These are phyloP conservation scores for Halophytophthora polymorphica DNA, from an alignment of 352 stramenopile species.

Conservation along the genomic window DNA sequence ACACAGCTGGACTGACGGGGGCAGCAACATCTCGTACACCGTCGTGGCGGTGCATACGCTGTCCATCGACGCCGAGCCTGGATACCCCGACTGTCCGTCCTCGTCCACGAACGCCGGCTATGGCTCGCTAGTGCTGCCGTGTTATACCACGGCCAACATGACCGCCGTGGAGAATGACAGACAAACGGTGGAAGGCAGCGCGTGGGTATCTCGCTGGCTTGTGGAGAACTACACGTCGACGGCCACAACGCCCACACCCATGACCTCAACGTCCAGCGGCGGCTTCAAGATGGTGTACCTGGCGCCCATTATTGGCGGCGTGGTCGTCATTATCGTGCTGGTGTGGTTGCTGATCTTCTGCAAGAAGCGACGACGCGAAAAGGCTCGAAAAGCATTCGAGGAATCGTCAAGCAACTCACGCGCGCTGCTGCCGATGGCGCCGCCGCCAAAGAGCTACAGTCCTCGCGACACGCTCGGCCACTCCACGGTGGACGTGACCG, in stretches of 20 bases:
- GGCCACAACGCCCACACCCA: background rate
- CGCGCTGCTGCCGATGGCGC: background rate
- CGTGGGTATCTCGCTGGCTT: conserved; percentile 19
- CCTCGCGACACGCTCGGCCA: background rate
- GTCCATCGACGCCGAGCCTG: conserved; percentile 3
- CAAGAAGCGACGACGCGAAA: conserved; percentile 11
- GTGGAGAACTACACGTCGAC: conserved; percentile 2
- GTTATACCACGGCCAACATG: conserved; percentile 5
- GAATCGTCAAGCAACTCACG: conserved; percentile 6
- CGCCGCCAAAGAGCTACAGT: conserved; percentile 3
- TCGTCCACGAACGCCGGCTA: conserved; percentile 9
- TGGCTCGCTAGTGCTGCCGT: conserved; percentile 20
- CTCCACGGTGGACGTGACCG: conserved; percentile 1
- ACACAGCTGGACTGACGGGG: no score
- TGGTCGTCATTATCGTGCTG: conserved; percentile 11
- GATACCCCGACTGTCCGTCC: conserved; percentile 9
- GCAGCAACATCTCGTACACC: conserved; percentile 13
- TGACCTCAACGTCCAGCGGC: background rate
- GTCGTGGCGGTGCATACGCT: conserved; percentile 22
- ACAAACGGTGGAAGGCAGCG: conserved; percentile 6
- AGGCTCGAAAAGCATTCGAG: conserved; percentile 10
- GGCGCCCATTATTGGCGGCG: conserved; percentile 14
- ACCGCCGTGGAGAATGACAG: background rate
- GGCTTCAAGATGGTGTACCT: conserved; percentile 11
- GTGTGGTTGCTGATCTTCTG: conserved; percentile 6